phyloP scores from a whole-genome alignment of 495 filamentous ascomycete species.

The Chaetomium tenue region DNA sequence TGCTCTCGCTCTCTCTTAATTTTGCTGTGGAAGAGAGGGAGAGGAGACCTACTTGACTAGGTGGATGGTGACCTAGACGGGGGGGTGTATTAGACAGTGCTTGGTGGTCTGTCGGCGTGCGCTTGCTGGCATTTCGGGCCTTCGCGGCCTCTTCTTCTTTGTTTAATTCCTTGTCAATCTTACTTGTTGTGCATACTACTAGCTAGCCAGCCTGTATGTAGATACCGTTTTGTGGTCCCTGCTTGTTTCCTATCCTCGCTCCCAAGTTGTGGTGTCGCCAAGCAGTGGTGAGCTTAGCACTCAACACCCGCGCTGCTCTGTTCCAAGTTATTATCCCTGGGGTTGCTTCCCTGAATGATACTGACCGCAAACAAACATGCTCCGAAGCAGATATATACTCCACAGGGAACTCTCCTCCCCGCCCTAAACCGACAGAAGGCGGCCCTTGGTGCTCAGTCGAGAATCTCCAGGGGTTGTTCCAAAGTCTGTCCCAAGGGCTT shows the following conservation, averaged over 20 bases:
- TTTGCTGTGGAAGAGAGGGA: not conserved
- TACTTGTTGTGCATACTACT: conserved; percentile 2
- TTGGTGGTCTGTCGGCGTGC: not conserved
- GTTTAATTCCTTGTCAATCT: conserved; percentile 1
- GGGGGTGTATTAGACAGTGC: not conserved
- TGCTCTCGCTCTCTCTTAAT: not conserved
- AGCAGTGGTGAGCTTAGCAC: too few species aligned
- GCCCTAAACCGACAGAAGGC: too few species aligned
- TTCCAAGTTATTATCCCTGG: too few species aligned
- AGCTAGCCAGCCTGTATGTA: not conserved
- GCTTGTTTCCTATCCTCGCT: not conserved
- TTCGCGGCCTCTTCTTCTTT: not conserved
- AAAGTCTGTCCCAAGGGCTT: too few species aligned
- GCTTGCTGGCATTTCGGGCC: not conserved
- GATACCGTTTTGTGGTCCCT: not conserved
- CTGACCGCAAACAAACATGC: too few species aligned
- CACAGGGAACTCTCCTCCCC: too few species aligned
- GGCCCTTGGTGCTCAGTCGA: too few species aligned
- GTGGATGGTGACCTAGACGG: not conserved
- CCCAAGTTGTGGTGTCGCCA: too few species aligned
- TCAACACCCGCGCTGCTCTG: too few species aligned
- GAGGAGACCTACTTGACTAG: not conserved
- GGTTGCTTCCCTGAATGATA: too few species aligned
- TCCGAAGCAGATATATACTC: too few species aligned
- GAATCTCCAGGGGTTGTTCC: too few species aligned